Evolutionary conservation across 495 filamentous ascomycete species (phyloP).

Genomic region (Penicillium diatomitis): DNA sequence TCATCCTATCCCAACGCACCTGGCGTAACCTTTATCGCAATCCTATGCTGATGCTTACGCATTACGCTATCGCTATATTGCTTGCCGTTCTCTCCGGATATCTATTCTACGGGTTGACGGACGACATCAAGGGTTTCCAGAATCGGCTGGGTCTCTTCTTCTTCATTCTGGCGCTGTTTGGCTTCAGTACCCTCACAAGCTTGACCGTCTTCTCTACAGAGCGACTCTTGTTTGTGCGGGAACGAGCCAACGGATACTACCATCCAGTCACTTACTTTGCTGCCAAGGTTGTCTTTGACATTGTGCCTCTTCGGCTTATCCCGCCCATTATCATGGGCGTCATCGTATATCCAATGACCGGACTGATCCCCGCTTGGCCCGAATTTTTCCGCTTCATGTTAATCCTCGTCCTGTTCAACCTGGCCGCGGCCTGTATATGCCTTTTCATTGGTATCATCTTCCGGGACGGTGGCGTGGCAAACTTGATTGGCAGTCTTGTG

Average conservation of each 20-base stretch:
- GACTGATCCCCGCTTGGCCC: conserved; percentile 71
- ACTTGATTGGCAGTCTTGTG: conserved; percentile 86
- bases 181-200: conserved; percentile 90
- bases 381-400: conserved; percentile 90
- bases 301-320: conserved; percentile 85
- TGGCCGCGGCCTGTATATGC: conserved; percentile 86
- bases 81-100: conserved; percentile 90
- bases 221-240: conserved; percentile 83
- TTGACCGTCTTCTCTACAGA: conserved; percentile 92
- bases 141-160: conserved; percentile 98
- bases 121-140: conserved; percentile 95
- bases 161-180: conserved; percentile 91
- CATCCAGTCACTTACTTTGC: conserved; percentile 94
- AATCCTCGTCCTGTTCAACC: conserved; percentile 88
- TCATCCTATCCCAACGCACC: conserved; percentile 80
- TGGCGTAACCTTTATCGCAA: conserved; percentile 98
- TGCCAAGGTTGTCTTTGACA: conserved; percentile 90
- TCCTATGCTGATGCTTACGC: conserved; percentile 96
- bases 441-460: conserved; percentile 95
- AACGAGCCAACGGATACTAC: conserved; percentile 96
- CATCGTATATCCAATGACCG: conserved; percentile 97
- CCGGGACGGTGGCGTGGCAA: conserved; percentile 85
- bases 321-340: conserved; percentile 95
- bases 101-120: conserved; percentile 91
- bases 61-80: conserved; percentile 97